These are phyloP conservation scores for Penicillium sp. DNA, from an alignment of 2,329 filamentous ascomycete genomes.

Conservation along the genomic window DNA sequence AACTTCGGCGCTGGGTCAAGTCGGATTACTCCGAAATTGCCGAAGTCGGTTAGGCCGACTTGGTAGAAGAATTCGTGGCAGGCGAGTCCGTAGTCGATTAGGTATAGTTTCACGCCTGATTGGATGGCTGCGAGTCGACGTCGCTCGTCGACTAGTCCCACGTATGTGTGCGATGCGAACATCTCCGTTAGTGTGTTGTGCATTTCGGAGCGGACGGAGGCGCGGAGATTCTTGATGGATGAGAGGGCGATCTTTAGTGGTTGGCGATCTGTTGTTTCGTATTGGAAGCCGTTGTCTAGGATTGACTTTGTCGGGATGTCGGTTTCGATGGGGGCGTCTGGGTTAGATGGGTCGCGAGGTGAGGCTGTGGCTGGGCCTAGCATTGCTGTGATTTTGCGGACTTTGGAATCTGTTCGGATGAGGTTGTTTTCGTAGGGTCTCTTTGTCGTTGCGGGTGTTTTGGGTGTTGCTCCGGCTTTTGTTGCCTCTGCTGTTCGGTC, in stretches of 20 bases:
- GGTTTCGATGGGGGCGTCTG: constrained; percentile 25
- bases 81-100: constrained; percentile 87
- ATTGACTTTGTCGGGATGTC: constrained; percentile 32
- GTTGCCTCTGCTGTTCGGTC: constrained; percentile 37
- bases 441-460: constrained; percentile 39
- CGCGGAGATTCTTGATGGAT: constrained; percentile 82
- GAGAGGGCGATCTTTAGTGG: constrained; percentile 69
- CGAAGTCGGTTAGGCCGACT: constrained; percentile 89
- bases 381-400: constrained; percentile 97
- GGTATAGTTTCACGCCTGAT: constrained; percentile 83
- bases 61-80: constrained; percentile 95
- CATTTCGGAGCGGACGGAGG: constrained; percentile 74
- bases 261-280: constrained; percentile 69
- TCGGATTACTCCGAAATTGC: constrained; percentile 82
- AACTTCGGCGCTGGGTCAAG: constrained; percentile 75
- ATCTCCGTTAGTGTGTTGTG: constrained; percentile 84
- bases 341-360: constrained; percentile 25
- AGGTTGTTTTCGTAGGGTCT: constrained; percentile 80
- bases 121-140: constrained; percentile 90
- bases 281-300: constrained; percentile 58
- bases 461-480: constrained; percentile 34
- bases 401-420: constrained; percentile 81
- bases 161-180: constrained; percentile 84
- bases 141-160: constrained; percentile 84
- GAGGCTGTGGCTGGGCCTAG: constrained; percentile 56